Percentiles rank a stretch among this genome's conserved stretches.
Evolutionary conservation across 2,329 filamentous ascomycete genomes (phyloP).

Genomic region (Fusarium piperis): DNA sequence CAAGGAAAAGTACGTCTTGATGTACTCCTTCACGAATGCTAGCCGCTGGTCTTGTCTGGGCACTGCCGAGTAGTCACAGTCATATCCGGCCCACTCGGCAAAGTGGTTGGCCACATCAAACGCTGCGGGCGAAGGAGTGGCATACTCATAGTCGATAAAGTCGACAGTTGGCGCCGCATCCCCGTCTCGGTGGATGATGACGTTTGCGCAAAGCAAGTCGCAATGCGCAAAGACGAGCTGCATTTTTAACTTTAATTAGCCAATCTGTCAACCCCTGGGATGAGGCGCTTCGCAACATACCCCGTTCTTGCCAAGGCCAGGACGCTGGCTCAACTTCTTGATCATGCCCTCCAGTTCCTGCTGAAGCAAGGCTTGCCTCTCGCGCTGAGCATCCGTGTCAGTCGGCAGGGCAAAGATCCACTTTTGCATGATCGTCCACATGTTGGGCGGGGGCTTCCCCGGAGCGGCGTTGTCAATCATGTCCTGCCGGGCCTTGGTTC

Average conservation of each 20-base stretch:
- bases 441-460: constrained; percentile 80
- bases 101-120: constrained; percentile 99
- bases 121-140: constrained; percentile 89
- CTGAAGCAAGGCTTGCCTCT: constrained; percentile 75
- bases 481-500: constrained; percentile 46
- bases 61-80: constrained; percentile 87
- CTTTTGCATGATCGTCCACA: constrained; percentile 96
- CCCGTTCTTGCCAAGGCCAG: constrained; percentile 78
- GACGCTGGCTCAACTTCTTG: constrained; percentile 76
- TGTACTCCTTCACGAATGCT: constrained; percentile 85
- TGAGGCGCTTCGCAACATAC: constrained; percentile 58
- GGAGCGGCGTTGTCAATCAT: constrained; percentile 64
- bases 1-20: constrained; percentile 74
- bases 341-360: constrained; percentile 78
- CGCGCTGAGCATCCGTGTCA: constrained; percentile 73
- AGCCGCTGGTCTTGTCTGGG: constrained; percentile 81
- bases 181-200: constrained; percentile 75
- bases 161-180: constrained; percentile 56
- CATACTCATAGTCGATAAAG: constrained; percentile 99
- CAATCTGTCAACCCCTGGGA: neutral
- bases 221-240: constrained; percentile 93
- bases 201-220: constrained; percentile 94
- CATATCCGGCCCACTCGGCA: constrained; percentile 96
- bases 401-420: constrained; percentile 90
- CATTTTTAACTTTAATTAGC: constrained; percentile 22